Conservation (phyloP, 805 yeast genomes). For the Ogataea haglerorum region DNA sequence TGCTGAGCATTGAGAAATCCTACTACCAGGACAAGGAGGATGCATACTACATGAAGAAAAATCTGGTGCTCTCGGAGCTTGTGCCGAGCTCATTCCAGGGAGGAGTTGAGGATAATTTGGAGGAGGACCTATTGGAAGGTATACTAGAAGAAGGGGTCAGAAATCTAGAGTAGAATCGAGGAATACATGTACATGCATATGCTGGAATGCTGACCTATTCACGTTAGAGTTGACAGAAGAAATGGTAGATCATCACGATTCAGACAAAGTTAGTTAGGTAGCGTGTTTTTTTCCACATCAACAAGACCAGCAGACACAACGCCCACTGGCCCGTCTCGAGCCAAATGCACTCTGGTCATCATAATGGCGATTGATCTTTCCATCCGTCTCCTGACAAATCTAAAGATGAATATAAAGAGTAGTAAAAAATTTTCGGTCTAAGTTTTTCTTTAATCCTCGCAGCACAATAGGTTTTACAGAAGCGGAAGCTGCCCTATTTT, state of each 20-base stretch:
- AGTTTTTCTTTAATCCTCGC: constrained; percentile 4
- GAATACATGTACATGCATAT: not conserved
- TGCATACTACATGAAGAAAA: constrained; percentile 91
- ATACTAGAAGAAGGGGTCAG: constrained; percentile 16
- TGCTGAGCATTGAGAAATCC: constrained; percentile 74
- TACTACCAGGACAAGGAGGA: constrained; percentile 98
- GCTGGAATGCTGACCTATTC: not conserved
- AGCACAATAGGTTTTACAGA: constrained; percentile 2
- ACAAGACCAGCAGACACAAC: constrained; percentile 43
- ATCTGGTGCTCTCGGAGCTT: constrained; percentile 55
- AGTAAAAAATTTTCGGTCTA: constrained; percentile 7
- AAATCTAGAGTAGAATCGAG: not conserved
- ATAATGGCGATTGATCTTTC: constrained; percentile 32
- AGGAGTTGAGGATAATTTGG: constrained; percentile 55
- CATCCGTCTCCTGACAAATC: constrained; percentile 15
- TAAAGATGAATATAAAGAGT: constrained; percentile 7
- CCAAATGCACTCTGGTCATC: constrained; percentile 99
- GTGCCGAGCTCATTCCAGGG: constrained; percentile 55
- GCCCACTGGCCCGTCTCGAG: constrained; percentile 71
- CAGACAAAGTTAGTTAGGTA: constrained; percentile 81
- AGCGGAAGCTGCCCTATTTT: too few relatives aligned
- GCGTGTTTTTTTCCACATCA: constrained; percentile 99
- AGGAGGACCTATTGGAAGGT: constrained; percentile 42
- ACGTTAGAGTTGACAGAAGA: constrained; percentile 8
- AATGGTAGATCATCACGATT: constrained; percentile 21